Base-by-base conservation (phyloP, 805 yeast species). In the Candida succiphila region DNA sequence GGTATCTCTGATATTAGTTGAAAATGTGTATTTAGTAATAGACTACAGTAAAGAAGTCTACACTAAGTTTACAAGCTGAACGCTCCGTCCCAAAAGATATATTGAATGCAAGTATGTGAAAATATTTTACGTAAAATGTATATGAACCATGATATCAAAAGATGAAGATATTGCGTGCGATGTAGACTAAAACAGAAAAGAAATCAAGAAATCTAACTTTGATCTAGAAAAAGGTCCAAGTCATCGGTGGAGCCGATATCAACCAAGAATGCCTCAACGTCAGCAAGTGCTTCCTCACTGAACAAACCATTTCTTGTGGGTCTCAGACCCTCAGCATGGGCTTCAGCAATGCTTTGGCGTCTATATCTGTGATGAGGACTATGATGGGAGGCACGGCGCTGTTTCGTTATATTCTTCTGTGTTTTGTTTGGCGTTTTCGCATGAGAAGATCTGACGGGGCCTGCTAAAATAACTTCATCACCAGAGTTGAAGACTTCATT, bases 291-390 rank as follows among this genome's bases (percentile, higher is more conserved):
- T 38, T 72, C 73, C 51, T 82, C 92, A 49, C 81, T 78, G 52
- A 82, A 82, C 36, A 83, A 57, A 5, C 94, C 94, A 40, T 75
- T 72, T 46, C 73, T 80, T 1, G 94, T 83, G 15, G 79, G 75
- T 41, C 89, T 62, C 44, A 75, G 61, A 9, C 88, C 88, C 50
- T 82, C 89, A 8, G 75, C 71, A 7, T 78, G 79, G 4, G 92
- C 88, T 45, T 81, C 92, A 2, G 66, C 80, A 34, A 75, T 67
- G 37, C 84, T 76, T 31, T 79, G 78, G 44, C 83, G 63, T 51
- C 87, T 68, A 46, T 75, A 53, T 50, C 61, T 55, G 4, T 48
- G 37, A 37, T 43, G 47, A 14, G 39, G 43, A 7, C n/a, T 17
- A 6, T 23, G 20, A 16, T 13, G 8, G 7, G 24, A 18, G n/a